phyloP scores from a whole-genome alignment of 805 yeast genomes.

The Candida endomychidarum region DNA sequence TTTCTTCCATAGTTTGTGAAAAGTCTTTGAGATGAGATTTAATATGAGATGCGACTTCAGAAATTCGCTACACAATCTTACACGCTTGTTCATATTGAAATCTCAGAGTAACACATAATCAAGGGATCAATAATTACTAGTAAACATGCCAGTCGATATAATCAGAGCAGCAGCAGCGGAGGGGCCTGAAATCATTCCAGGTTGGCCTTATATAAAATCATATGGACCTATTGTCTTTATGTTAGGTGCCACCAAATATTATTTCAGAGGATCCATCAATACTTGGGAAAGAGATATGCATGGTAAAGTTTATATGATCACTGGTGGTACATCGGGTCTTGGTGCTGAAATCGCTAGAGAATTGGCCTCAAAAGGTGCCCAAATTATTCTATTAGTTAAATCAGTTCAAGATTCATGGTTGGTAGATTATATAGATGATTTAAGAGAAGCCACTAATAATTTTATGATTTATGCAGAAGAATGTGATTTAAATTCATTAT shows the following conservation, averaged over 20 bases:
- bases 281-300: conserved; percentile 93
- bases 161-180: conserved; percentile 65
- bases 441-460: conserved; percentile 69
- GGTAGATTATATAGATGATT: conserved; percentile 73
- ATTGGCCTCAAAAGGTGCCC: conserved; percentile 83
- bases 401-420: conserved; percentile 68
- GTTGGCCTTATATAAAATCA: conserved; percentile 57
- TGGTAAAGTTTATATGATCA: conserved; percentile 78
- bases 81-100: too few species aligned
- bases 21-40: conserved; percentile 10
- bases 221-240: conserved; percentile 57
- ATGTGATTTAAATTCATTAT: conserved; percentile 73
- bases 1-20: conserved; percentile 45
- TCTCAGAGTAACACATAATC: too few species aligned
- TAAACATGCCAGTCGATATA: conserved; percentile 79
- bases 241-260: conserved; percentile 58
- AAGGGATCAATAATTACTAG: too few species aligned
- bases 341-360: conserved; percentile 78
- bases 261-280: conserved; percentile 76
- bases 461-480: conserved; percentile 85
- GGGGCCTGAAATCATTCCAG: conserved; percentile 77
- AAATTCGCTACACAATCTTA: background rate
- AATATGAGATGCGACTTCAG: too few species aligned
- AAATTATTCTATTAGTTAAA: conserved; percentile 70
- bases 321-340: conserved; percentile 94